Percentiles rank a stretch among this genome's conserved stretches.
Evolutionary conservation across 108 stramenopile genomes (phyloP).

Genomic region (Pinguiococcus pyrenoidosus): DNA sequence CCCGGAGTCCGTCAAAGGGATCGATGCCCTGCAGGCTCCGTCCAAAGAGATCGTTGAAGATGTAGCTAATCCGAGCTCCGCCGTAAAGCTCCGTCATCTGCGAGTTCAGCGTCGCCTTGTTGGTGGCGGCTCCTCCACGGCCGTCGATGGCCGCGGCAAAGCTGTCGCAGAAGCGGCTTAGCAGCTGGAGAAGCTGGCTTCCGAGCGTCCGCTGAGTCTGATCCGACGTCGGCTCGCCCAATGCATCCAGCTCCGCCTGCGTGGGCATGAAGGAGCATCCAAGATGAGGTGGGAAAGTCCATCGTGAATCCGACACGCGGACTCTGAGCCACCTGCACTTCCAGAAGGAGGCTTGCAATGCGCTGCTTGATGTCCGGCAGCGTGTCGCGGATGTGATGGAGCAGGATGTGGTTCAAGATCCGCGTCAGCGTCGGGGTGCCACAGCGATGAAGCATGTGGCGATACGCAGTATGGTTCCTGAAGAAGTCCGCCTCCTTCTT

Average conservation of each 20-base stretch:
- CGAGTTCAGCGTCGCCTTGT: constrained; percentile 15
- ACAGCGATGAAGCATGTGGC: constrained; percentile 14
- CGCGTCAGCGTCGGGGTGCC: constrained; percentile 13
- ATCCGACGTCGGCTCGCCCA: constrained; percentile 30
- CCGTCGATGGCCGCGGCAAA: constrained; percentile 77
- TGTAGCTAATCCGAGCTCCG: constrained; percentile 82
- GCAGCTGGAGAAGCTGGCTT: constrained; percentile 58
- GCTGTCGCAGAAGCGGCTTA: constrained; percentile 28
- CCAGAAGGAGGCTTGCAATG: constrained; percentile 23
- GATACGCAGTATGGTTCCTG: constrained; percentile 71
- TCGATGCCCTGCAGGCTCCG: constrained; percentile 64
- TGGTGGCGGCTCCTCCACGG: constrained; percentile 43
- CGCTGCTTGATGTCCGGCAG: constrained; percentile 85
- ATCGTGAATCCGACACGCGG: too few species aligned
- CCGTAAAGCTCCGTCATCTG: constrained; percentile 78
- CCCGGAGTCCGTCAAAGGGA: constrained; percentile 79
- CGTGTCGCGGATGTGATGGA: constrained; percentile 92
- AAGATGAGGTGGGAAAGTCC: too few species aligned
- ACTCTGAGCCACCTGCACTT: background rate
- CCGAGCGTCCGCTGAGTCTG: constrained; percentile 43
- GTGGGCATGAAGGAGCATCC: background rate
- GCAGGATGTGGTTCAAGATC: constrained; percentile 65
- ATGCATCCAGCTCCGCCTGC: constrained; percentile 15
- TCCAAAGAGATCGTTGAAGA: constrained; percentile 84
- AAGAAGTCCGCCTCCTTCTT: constrained; percentile 82